Percentiles rank a stretch among this genome's conserved stretches.
phyloP scores from a whole-genome alignment of 2,329 filamentous ascomycete genomes.

The Chaetomium globosum region DNA sequence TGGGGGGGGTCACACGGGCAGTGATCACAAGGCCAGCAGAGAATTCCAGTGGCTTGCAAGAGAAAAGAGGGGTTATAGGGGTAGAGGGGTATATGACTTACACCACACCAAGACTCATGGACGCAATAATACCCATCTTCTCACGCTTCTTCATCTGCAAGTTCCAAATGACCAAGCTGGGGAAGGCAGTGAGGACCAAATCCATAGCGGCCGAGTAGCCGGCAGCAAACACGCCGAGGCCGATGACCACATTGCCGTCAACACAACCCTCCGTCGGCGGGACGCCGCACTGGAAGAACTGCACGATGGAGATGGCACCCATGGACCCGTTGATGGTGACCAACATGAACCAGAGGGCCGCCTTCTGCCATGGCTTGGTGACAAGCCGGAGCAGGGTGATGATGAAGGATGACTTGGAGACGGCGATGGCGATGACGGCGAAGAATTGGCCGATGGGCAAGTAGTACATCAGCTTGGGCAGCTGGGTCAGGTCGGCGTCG shows the following conservation, averaged over 20 bases:
- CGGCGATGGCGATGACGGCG: slow-evolving; percentile 33
- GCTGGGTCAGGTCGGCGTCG: slow-evolving; percentile 28
- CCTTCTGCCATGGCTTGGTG: slow-evolving; percentile 30
- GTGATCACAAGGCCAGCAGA: too few relatives aligned
- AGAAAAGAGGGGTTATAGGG: too few relatives aligned
- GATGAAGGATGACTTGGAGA: slow-evolving; percentile 38
- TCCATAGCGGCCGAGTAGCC: background rate
- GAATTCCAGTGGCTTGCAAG: too few relatives aligned
- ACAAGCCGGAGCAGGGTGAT: slow-evolving; percentile 36
- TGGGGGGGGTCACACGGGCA: background rate
- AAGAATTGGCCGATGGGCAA: slow-evolving; percentile 36
- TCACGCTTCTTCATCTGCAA: background rate
- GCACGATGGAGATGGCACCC: slow-evolving; percentile 30
- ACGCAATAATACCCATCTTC: background rate
- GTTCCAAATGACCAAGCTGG: background rate
- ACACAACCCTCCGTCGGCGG: slow-evolving; percentile 17
- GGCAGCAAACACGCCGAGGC: background rate
- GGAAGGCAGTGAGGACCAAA: background rate
- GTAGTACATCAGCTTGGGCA: slow-evolving; percentile 28
- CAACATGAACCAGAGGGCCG: slow-evolving; percentile 35
- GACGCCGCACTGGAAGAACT: slow-evolving; percentile 28
- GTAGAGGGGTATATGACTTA: background rate
- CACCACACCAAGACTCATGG: background rate
- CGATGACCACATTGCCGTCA: background rate
- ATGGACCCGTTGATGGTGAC: slow-evolving; percentile 32